phyloP scores from a whole-genome alignment of 1,284 basidiomycete species.

The Microbotryomycetes sp. region DNA sequence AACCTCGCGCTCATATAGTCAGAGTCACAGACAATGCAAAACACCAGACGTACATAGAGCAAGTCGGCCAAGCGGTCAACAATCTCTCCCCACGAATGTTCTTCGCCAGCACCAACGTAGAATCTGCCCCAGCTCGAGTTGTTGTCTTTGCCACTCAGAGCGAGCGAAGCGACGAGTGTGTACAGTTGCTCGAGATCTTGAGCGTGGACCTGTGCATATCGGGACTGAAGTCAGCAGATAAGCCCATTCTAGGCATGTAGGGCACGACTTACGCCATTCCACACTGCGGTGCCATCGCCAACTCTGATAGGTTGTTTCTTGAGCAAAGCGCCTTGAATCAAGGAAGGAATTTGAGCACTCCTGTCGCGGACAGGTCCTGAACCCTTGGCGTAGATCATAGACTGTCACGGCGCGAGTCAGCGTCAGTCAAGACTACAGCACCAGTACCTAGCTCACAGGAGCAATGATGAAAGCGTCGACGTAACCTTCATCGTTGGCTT shows the following conservation, averaged over 20 bases:
- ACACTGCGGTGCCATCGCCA: neutral
- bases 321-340: neutral
- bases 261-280: neutral
- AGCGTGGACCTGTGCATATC: neutral
- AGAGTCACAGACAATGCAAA: too few relatives aligned
- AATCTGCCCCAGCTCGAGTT: neutral
- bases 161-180: neutral
- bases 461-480: neutral
- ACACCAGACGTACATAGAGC: neutral
- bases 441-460: neutral
- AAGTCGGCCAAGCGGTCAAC: neutral
- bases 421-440: neutral
- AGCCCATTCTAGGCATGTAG: too few relatives aligned
- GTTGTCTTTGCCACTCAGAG: neutral
- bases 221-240: neutral
- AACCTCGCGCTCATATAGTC: neutral
- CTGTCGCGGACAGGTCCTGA: neutral
- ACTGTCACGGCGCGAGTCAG: neutral
- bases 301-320: neutral
- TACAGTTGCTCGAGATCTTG: neutral
- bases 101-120: neutral
- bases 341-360: neutral
- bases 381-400: slow-evolving; percentile 1
- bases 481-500: neutral
- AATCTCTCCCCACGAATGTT: neutral